A percentile compares a stretch with the other conserved stretches of the same genome.
Evolutionary conservation across 2,329 filamentous ascomycete genomes (phyloP).

Genomic region (Aspergillus quadricinctus): DNA sequence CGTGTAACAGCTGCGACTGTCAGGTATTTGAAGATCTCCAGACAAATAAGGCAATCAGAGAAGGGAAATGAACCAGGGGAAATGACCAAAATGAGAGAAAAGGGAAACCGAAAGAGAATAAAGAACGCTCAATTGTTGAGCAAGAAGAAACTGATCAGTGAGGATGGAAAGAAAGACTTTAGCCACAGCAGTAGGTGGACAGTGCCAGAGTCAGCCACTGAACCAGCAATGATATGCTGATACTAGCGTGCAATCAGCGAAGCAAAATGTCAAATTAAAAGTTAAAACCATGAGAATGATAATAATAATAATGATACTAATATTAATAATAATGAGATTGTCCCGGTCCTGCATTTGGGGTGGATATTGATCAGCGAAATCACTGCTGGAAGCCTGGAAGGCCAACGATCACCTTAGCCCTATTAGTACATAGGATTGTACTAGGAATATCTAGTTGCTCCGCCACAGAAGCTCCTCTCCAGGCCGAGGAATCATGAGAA

Average conservation of each 20-base stretch:
- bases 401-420: background rate
- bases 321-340: background rate
- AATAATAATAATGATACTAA: background rate
- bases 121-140: background rate
- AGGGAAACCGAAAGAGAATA: background rate
- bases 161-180: background rate
- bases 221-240: background rate
- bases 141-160: background rate
- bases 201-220: background rate
- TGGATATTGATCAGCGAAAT: background rate
- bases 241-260: background rate
- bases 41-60: background rate
- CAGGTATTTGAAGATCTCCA: background rate
- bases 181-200: background rate
- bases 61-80: background rate
- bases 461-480: background rate
- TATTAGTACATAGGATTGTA: background rate
- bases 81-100: background rate
- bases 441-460: background rate
- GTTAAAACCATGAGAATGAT: background rate
- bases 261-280: background rate
- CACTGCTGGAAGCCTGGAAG: background rate
- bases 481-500: background rate
- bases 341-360: background rate
- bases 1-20: background rate